Base-by-base conservation (phyloP, 2,329 filamentous ascomycete species). In the Cladosporium sp. region DNA sequence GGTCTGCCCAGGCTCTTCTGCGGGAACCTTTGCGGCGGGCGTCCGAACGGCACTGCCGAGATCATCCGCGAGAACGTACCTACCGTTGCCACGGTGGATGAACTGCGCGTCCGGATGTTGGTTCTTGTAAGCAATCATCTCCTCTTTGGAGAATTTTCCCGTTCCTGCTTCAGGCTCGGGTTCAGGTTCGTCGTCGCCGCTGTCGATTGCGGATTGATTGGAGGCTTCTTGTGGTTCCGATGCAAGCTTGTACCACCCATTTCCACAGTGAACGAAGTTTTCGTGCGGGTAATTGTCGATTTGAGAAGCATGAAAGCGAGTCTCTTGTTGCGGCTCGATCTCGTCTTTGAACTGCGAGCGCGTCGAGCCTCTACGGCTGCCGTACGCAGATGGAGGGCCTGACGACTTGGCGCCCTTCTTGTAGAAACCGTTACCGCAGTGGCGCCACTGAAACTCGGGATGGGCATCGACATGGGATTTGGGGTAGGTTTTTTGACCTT, bases 381-480 rank as follows among this genome's bases (percentile, higher is more conserved):
- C 20, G 6, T 36, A 36, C 13, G 29, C 15, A 9, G 42, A 46
- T 4, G 36, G 29, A 29, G 18, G 32, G 18, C 32, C 19, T 27
- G 39, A 38, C 6, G 25, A 20, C n/a, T 41, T 45, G 13, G 16
- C 15, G 13, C 58, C 57, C 27, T 43, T 50, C 41, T 53, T 58
- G 42, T 56, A 61, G 53, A 56, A 61, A 13, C 57, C 55, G 39
- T 61, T 61, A 20, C 58, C 58, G 18, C 52, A 49, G 32, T 61
- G 58, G 16, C 57, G 51, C 43, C 54, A 60, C 11, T 32, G 33
- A 38, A 51, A 41, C 15, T 51, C 48, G n/a, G 54, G 54, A 18
- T 55, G 54, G 20, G 53, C 52, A 4, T 54, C 52, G 8, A 58
- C 51, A 35, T 59, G 51, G 9, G 50, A 50, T 30, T 47, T 53